Percentiles rank a stretch among this genome's conserved stretches.
Conservation (phyloP, 257 asterid genomes). For the Petrea volubilis region DNA sequence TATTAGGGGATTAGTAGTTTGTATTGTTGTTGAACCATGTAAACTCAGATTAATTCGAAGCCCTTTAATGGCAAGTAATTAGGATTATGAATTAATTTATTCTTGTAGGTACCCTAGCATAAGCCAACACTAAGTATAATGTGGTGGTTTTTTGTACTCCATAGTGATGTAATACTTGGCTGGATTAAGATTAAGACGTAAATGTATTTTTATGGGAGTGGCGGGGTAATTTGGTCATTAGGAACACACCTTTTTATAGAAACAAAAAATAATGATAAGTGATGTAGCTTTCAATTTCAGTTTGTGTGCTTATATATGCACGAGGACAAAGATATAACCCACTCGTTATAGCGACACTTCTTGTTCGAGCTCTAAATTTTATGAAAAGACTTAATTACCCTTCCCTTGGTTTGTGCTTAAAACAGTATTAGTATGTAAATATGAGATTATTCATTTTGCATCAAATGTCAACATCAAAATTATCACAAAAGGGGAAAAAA, state of each 20-base stretch:
- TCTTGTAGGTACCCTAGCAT: no score
- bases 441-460: no score
- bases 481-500: no score
- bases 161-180: neutral
- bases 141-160: no score
- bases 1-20: no score
- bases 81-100: no score
- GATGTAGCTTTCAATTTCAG: constrained; percentile 44
- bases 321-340: constrained; percentile 38
- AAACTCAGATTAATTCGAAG: no score
- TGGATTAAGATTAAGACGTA: neutral
- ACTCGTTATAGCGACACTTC: constrained; percentile 26
- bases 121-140: no score
- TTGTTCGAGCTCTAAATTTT: constrained; percentile 15
- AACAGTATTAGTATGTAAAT: no score
- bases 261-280: constrained; percentile 21
- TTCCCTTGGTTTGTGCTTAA: neutral
- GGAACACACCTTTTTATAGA: constrained; percentile 19
- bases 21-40: no score
- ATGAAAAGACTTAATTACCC: constrained; percentile 23
- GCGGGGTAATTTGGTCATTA: constrained; percentile 25
- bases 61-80: no score
- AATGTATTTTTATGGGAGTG: neutral
- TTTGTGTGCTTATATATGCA: constrained; percentile 22
- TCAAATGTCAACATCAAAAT: no score